Conservation (phyloP, 73 alveolate genomes). For the Paramecium sexaurelia region DNA sequence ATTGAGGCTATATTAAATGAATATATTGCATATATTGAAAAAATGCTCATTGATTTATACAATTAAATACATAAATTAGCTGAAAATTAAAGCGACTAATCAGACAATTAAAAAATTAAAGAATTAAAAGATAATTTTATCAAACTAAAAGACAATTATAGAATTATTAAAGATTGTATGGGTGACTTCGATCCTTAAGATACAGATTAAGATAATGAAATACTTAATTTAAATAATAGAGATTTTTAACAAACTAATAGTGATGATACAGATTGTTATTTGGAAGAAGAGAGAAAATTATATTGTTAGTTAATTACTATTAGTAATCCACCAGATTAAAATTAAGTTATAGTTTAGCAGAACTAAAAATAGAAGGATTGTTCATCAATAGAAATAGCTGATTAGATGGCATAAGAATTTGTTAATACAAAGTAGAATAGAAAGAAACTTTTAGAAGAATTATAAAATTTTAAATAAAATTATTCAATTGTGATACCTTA, state of each 20-base stretch:
- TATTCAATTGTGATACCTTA: constrained; percentile 45
- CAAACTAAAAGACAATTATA: constrained; percentile 23
- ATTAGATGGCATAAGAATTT: constrained; percentile 60
- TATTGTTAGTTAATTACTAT: neutral
- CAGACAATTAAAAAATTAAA: neutral
- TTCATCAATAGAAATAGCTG: constrained; percentile 52
- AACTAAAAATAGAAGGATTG: constrained; percentile 50
- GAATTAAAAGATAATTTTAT: neutral
- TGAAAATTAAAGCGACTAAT: neutral
- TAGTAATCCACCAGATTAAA: neutral
- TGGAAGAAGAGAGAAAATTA: neutral
- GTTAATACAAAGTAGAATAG: constrained; percentile 51
- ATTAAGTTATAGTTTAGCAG: neutral
- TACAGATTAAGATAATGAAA: constrained; percentile 26
- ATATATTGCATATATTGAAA: neutral
- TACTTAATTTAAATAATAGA: neutral
- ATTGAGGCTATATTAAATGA: neutral
- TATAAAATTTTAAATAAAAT: constrained; percentile 48
- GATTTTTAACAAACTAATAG: neutral
- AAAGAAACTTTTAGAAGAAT: constrained; percentile 54
- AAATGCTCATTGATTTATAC: neutral
- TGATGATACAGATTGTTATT: constrained; percentile 26
- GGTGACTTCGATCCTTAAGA: constrained; percentile 58
- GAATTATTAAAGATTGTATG: constrained; percentile 6
- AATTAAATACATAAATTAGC: neutral